Evolutionary conservation across 1,284 basidiomycete genomes (phyloP), one percentile per base, ranked within the genome.

Genomic region (Malassezia nana): DNA sequence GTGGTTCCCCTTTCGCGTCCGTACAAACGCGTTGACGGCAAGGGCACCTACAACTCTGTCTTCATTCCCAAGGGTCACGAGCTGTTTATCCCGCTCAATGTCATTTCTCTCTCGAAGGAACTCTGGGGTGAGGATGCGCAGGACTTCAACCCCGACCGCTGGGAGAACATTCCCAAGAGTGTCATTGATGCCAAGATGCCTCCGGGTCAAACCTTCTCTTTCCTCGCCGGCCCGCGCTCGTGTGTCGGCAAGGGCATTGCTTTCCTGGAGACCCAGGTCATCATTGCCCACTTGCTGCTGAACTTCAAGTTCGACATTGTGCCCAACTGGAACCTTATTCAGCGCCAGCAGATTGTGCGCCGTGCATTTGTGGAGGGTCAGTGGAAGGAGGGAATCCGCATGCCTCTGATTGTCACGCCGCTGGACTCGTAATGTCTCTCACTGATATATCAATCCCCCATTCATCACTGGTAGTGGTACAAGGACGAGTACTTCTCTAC

Each of bases 21-120:
- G 4, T 33, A 66, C 60, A 53, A 76, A 52, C 76, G 78, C 59
- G 74, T 77, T 13, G 79, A 62, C 29, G 66, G 64, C 7, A 49
- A 47, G n/a, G 58, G 46, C n/a, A 54, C 49, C 29, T 46, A 43
- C 48, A 56, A 59, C 52, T 54, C 55, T 35, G 49, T 66, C n/a
- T 20, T 52, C 15, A 47, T 69, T 33, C 53, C 50, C 24, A 65
- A 64, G 46, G 66, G 63, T 20, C 39, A 64, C 28, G 55, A 60
- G 15, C 30, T 72, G 25, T 65, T 64, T 24, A 52, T 69, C 50
- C 61, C 60, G 10, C 60, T 72, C 53, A 63, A 64, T 18, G 59
- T 58, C 29, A 55, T 65, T 52, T 63, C 68, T 45, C 57, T 60
- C 46, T 54, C 59, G 16, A 55, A 52, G 32, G 46, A 52, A 2